phyloP scores from a whole-genome alignment of 2,329 filamentous ascomycete species.

The Paecilomyces dactylethromorphus region DNA sequence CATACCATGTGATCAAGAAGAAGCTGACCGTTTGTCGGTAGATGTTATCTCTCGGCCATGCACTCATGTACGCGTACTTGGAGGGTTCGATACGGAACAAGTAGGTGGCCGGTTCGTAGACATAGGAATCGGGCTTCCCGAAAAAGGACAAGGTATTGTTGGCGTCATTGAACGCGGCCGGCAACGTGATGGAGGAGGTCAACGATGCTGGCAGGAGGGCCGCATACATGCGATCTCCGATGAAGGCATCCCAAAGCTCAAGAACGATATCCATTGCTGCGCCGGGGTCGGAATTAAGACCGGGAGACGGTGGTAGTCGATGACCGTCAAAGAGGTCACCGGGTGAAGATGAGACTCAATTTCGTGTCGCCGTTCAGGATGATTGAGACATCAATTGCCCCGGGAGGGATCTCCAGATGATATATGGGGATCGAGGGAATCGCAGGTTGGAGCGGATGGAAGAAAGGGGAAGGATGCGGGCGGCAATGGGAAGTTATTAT shows the following conservation, averaged over 20 bases:
- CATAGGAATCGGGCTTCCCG: constrained; percentile 37
- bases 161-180: constrained; percentile 45
- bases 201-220: constrained; percentile 56
- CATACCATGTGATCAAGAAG: constrained; percentile 78
- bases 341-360: not conserved
- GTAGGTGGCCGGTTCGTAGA: constrained; percentile 65
- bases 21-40: constrained; percentile 68
- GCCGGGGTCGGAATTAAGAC: not conserved
- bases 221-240: constrained; percentile 76
- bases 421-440: not conserved
- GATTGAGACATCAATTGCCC: not conserved
- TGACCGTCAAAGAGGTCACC: not conserved
- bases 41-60: constrained; percentile 69
- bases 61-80: constrained; percentile 71
- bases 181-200: constrained; percentile 48
- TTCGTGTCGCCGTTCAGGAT: not conserved
- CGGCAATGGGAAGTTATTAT: not conserved
- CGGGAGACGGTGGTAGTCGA: not conserved
- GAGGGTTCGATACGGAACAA: constrained; percentile 65
- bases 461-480: not conserved
- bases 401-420: not conserved
- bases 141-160: constrained; percentile 53
- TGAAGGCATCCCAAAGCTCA: constrained; percentile 73
- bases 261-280: constrained; percentile 82
- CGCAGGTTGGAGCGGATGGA: not conserved